These are phyloP conservation scores for Parastagonospora nodorum DNA, from an alignment of 2,329 filamentous ascomycete species.

Conservation along the genomic window DNA sequence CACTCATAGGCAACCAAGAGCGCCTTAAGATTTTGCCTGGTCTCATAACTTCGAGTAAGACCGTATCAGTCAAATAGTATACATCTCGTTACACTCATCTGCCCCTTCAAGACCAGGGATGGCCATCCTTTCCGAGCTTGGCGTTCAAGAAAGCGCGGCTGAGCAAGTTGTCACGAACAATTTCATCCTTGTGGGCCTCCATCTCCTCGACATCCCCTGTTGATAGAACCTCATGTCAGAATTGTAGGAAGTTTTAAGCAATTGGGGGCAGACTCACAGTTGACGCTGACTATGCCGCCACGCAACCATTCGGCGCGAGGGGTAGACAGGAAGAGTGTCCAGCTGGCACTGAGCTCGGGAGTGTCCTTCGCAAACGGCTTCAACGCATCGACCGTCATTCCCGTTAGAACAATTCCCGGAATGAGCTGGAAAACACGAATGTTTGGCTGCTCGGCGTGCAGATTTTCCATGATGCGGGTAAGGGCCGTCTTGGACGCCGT, in stretches of 20 bases:
- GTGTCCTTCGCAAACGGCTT: constrained; percentile 24
- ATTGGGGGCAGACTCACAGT: constrained; percentile 21
- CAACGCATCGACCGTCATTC: constrained; percentile 14
- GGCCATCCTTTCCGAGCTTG: constrained; percentile 21
- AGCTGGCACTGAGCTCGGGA: not conserved
- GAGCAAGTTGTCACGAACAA: constrained; percentile 34
- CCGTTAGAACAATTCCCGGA: constrained; percentile 26
- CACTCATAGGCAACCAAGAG: too few relatives aligned
- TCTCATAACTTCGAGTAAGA: too few relatives aligned
- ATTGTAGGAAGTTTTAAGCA: not conserved
- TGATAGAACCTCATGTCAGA: constrained; percentile 4
- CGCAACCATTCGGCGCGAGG: constrained; percentile 23
- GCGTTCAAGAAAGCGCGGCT: constrained; percentile 25
- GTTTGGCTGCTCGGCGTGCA: constrained; percentile 24
- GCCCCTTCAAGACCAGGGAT: constrained; percentile 13
- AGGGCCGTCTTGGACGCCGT: constrained; percentile 27
- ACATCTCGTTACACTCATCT: not conserved
- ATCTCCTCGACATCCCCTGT: constrained; percentile 36
- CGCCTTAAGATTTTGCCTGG: too few relatives aligned
- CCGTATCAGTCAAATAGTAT: too few relatives aligned
- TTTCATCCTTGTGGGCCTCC: constrained; percentile 32
- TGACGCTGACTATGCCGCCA: constrained; percentile 24
- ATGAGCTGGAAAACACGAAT: constrained; percentile 28
- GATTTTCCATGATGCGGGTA: constrained; percentile 24
- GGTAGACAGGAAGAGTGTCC: not conserved